These are phyloP conservation scores for Begonia peltatifolia DNA, from an alignment of 306 rosid species.

Conservation along the genomic window DNA sequence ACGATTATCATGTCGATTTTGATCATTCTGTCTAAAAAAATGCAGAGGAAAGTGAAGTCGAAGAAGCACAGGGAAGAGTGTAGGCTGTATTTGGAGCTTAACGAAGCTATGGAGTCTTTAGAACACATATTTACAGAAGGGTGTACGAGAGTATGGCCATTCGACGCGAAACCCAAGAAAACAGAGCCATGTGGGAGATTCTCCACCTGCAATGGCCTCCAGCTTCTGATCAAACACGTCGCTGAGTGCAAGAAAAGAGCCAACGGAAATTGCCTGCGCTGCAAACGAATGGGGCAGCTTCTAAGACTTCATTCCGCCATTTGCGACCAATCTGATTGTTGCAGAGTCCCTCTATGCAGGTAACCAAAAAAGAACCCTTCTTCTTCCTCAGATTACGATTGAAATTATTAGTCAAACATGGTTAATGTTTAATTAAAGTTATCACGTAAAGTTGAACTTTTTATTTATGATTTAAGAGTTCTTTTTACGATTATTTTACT, in stretches of 20 bases:
- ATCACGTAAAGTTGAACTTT: not conserved
- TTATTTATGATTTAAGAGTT: not conserved
- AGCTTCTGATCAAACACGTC: slow-evolving; percentile 55
- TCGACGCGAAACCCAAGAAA: slow-evolving; percentile 33
- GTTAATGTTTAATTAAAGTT: not conserved
- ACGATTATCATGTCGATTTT: not conserved
- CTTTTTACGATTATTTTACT: not conserved
- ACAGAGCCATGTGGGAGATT: slow-evolving; percentile 48
- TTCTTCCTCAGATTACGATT: not conserved
- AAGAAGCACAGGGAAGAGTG: slow-evolving; percentile 43
- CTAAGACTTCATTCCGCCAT: slow-evolving; percentile 63
- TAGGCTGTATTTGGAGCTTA: slow-evolving; percentile 40
- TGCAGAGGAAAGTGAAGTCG: slow-evolving; percentile 63
- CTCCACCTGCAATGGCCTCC: slow-evolving; percentile 65
- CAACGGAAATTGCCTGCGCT: slow-evolving; percentile 56
- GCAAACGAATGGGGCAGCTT: slow-evolving; percentile 95
- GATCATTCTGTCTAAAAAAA: not conserved
- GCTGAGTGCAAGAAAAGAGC: slow-evolving; percentile 42
- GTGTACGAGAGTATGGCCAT: slow-evolving; percentile 64
- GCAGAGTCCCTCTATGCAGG: slow-evolving; percentile 97
- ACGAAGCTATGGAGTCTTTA: slow-evolving; percentile 93
- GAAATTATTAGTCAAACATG: not conserved
- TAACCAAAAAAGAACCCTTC: slow-evolving; percentile 5
- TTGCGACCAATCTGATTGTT: slow-evolving; percentile 52
- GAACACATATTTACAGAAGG: slow-evolving; percentile 91